Percentiles rank a stretch among this genome's conserved stretches.
Evolutionary conservation across 495 filamentous ascomycete species (phyloP).

Genomic region (Aspergillus sclerotiicarbonarius): DNA sequence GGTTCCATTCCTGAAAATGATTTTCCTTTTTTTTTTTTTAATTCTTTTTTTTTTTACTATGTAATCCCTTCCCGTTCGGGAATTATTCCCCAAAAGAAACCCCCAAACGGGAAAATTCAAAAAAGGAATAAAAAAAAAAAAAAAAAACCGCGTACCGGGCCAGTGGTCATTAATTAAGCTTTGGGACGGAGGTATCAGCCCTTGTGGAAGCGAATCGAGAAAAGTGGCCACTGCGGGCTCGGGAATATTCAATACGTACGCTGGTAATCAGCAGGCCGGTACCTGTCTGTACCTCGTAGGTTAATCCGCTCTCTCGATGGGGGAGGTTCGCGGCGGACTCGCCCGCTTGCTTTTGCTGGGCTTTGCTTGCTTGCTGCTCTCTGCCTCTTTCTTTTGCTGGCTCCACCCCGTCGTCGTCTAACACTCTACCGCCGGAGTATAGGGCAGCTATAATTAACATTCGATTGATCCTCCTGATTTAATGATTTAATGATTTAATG

Average conservation of each 20-base stretch:
- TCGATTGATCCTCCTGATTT: slow-evolving; percentile 13
- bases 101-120: slow-evolving; percentile 6
- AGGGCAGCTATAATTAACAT: slow-evolving; percentile 20
- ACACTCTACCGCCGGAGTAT: slow-evolving; percentile 14
- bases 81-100: slow-evolving; percentile 1
- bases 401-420: slow-evolving; percentile 13
- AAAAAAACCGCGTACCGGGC: slow-evolving; percentile 17
- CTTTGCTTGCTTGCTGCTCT: slow-evolving; percentile 8
- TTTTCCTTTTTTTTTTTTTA: no score
- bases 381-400: background rate
- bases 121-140: slow-evolving; percentile 14
- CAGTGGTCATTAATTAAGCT: slow-evolving; percentile 41
- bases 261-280: background rate
- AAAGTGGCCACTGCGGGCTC: slow-evolving; percentile 18
- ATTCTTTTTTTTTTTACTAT: no score
- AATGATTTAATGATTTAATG: slow-evolving; percentile 8
- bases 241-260: slow-evolving; percentile 14
- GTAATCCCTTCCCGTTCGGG: background rate
- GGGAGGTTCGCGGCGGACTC: slow-evolving; percentile 11
- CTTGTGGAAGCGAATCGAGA: slow-evolving; percentile 24
- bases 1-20: background rate
- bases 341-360: slow-evolving; percentile 8
- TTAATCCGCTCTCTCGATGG: background rate
- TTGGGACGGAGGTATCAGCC: slow-evolving; percentile 35
- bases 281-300: no score